phyloP scores from a whole-genome alignment of 2,329 filamentous ascomycete genomes.

The Ophiocordyceps polyrhachis-furcata region DNA sequence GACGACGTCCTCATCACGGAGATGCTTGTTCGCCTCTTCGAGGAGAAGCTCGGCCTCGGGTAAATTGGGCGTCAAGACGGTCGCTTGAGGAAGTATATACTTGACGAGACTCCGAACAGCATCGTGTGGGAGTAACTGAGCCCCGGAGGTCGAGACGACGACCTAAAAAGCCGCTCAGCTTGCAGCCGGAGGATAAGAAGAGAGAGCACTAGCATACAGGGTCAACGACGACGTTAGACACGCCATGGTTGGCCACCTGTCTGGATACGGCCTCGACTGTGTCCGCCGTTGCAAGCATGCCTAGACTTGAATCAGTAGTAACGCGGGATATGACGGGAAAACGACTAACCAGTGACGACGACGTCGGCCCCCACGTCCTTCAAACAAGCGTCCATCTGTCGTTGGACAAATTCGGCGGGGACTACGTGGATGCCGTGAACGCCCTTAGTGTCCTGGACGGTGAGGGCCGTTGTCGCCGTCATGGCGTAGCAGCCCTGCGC shows the following conservation, averaged over 20 bases:
- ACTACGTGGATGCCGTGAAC: slow-evolving; percentile 66
- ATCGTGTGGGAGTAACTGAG: slow-evolving; percentile 43
- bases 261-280: slow-evolving; percentile 18
- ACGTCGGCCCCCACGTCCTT: slow-evolving; percentile 77
- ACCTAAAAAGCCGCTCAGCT: slow-evolving; percentile 35
- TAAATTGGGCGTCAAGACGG: slow-evolving; percentile 58
- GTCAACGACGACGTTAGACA: slow-evolving; percentile 17
- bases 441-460: slow-evolving; percentile 83
- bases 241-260: slow-evolving; percentile 12
- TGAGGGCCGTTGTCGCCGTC: slow-evolving; percentile 86
- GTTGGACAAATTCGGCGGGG: slow-evolving; percentile 59
- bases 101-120: slow-evolving; percentile 43
- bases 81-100: slow-evolving; percentile 45
- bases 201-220: slow-evolving; percentile 11
- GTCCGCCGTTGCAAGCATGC: slow-evolving; percentile 19
- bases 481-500: slow-evolving; percentile 90
- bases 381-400: slow-evolving; percentile 71
- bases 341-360: slow-evolving; percentile 62
- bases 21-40: slow-evolving; percentile 17
- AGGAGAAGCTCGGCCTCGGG: slow-evolving; percentile 55
- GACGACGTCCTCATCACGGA: slow-evolving; percentile 11
- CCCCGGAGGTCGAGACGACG: slow-evolving; percentile 76
- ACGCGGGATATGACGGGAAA: not conserved
- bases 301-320: slow-evolving; percentile 5
- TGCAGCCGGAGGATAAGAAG: not conserved